Evolutionary conservation across 495 filamentous ascomycete species (phyloP).

Genomic region (Penicillium steckii): DNA sequence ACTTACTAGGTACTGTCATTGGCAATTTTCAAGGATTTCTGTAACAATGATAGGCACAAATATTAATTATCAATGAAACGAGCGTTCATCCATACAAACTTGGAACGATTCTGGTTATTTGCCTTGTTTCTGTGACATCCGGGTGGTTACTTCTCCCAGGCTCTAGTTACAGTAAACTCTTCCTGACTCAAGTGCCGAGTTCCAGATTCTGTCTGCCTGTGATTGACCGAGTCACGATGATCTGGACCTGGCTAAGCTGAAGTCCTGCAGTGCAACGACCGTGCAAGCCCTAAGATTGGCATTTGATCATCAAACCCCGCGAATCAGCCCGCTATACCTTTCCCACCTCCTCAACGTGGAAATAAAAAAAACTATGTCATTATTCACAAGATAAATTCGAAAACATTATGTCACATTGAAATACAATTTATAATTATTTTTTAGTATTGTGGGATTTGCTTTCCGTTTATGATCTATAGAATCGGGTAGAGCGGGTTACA

Average conservation of each 20-base stretch:
- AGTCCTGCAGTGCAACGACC: not conserved
- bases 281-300: not conserved
- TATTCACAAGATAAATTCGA: not conserved
- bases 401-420: not conserved
- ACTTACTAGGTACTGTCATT: too few species aligned
- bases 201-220: too few species aligned
- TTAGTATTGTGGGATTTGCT: not conserved
- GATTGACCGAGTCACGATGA: not conserved
- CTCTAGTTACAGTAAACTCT: too few species aligned
- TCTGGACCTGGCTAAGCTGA: not conserved
- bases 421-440: not conserved
- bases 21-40: too few species aligned
- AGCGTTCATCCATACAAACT: not conserved
- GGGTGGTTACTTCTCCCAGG: conserved; percentile 6
- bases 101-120: conserved; percentile 3
- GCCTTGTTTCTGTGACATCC: conserved; percentile 5
- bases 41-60: too few species aligned
- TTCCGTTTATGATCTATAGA: not conserved
- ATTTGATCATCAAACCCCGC: not conserved
- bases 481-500: not conserved
- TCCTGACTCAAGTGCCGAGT: conserved; percentile 6
- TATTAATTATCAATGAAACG: too few species aligned
- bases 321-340: not conserved
- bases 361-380: not conserved
- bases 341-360: not conserved